Evolutionary conservation across 2,329 filamentous ascomycete species (phyloP), one percentile per base, ranked within the genome.

Genomic region (Alternaria conjuncta): DNA sequence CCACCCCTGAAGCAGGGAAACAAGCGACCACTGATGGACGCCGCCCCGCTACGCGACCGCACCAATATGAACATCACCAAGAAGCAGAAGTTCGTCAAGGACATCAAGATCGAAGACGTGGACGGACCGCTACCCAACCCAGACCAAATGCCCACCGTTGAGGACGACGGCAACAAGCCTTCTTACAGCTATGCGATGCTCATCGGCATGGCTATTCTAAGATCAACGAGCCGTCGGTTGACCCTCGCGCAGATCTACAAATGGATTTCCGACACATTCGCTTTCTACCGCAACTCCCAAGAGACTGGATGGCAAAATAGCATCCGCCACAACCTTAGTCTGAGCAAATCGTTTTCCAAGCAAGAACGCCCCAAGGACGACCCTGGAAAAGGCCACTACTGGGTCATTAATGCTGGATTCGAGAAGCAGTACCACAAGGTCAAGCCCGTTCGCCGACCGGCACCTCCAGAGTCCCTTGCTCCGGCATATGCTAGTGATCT

Each of bases 281-380:
- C 88, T 6, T 97, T 95, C 81, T 99, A 98, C 68, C 78, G 78
- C 83, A 90, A 88, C 71, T 87, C 89, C 46, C 88, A 90, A 60
- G 94, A 97, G 73, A 89, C 92, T 11, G 95, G 96, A 67, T 99
- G 96, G 96, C 95, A 98, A 81, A 99, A 99, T 81, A 98, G 96
- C 83, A 99, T 99, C 79, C 92, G 96, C 32, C 96, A 99, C 81
- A 99, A 99, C 73, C 88, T 99, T 32, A 97, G 94, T 76, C 85
- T 99, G 47, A 97, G 97, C 85, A 98, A 98, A 82, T 93, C 92
- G 50, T 98, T 98, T 76, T 90, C 94, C 78, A 98, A 98, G 83
- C 92, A 97, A 76, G 94, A 97, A 80, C 88, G 96, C 63, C 94
- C 94, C 61, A 98, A 98, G 84, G 94, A 97, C 77, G 96, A 98